A percentile compares a stretch with the other conserved stretches of the same genome.
Conservation (phyloP, 495 filamentous ascomycete species). For the Penicillium ucsense region DNA sequence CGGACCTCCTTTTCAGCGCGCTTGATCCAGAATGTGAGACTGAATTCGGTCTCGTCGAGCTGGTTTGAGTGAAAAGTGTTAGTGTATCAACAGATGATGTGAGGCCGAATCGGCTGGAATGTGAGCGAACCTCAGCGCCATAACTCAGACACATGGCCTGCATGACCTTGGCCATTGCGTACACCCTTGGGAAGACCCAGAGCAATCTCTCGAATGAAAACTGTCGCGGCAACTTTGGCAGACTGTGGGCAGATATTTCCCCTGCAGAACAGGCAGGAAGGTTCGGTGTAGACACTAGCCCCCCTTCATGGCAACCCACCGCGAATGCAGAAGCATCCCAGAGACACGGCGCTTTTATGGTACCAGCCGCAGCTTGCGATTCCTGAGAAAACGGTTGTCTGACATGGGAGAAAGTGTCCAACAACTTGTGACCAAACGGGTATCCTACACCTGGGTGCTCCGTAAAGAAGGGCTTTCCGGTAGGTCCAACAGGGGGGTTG, state of each 20-base stretch:
- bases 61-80: constrained; percentile 1
- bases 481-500: no score
- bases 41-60: constrained; percentile 18
- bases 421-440: no score
- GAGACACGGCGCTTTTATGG: constrained; percentile 4
- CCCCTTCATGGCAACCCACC: constrained; percentile 28
- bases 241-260: constrained; percentile 9
- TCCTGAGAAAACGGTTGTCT: no score
- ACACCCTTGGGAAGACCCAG: constrained; percentile 22
- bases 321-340: constrained; percentile 21
- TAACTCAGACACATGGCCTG: constrained; percentile 24
- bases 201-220: constrained; percentile 16
- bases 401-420: no score
- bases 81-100: not conserved
- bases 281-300: constrained; percentile 1
- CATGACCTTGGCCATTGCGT: constrained; percentile 28
- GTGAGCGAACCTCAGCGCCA: constrained; percentile 20
- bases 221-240: constrained; percentile 6
- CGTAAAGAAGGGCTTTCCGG: no score
- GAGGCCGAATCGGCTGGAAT: not conserved
- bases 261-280: constrained; percentile 2
- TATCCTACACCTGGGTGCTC: no score
- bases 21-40: constrained; percentile 21
- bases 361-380: not conserved
- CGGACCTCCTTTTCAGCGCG: constrained; percentile 18